Conservation (phyloP, 495 filamentous ascomycete species). For the Penicillium atrosanguineum region DNA sequence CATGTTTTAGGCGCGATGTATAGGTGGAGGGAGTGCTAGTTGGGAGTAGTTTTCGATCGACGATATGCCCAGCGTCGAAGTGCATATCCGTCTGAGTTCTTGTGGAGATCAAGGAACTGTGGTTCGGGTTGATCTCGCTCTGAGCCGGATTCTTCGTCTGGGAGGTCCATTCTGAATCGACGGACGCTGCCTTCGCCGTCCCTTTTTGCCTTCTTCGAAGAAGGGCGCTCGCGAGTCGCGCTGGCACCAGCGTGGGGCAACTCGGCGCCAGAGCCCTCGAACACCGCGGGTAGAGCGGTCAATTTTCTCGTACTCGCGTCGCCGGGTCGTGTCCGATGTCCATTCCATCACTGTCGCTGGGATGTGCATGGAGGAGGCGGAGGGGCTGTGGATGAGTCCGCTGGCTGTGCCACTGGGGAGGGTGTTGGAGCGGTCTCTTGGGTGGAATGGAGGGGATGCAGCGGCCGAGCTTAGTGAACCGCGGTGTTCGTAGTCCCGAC, state of each 20-base stretch:
- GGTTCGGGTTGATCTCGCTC: constrained; percentile 4
- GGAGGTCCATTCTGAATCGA: constrained; percentile 49
- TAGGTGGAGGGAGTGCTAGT: not conserved
- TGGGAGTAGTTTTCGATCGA: constrained; percentile 15
- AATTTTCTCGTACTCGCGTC: constrained; percentile 49
- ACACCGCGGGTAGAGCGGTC: constrained; percentile 47
- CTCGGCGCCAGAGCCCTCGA: constrained; percentile 43
- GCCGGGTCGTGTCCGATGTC: constrained; percentile 46
- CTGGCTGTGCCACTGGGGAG: constrained; percentile 3
- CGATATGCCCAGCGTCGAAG: constrained; percentile 19
- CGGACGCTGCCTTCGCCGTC: constrained; percentile 48
- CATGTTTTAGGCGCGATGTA: not conserved
- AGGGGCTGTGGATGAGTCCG: constrained; percentile 12
- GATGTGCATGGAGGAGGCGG: constrained; percentile 29
- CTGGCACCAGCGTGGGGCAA: constrained; percentile 44
- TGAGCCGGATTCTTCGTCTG: constrained; percentile 27
- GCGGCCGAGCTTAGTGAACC: constrained; percentile 7
- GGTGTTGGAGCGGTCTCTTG: constrained; percentile 23
- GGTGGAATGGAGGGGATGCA: constrained; percentile 5
- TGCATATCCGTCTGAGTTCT: not conserved
- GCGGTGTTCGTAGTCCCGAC: constrained; percentile 14
- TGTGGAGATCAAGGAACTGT: constrained; percentile 9
- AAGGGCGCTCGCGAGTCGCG: constrained; percentile 34
- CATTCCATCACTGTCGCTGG: constrained; percentile 49
- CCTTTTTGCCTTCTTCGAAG: constrained; percentile 40